phyloP scores from a whole-genome alignment of 805 yeast genomes.

The Spathaspora boniae region DNA sequence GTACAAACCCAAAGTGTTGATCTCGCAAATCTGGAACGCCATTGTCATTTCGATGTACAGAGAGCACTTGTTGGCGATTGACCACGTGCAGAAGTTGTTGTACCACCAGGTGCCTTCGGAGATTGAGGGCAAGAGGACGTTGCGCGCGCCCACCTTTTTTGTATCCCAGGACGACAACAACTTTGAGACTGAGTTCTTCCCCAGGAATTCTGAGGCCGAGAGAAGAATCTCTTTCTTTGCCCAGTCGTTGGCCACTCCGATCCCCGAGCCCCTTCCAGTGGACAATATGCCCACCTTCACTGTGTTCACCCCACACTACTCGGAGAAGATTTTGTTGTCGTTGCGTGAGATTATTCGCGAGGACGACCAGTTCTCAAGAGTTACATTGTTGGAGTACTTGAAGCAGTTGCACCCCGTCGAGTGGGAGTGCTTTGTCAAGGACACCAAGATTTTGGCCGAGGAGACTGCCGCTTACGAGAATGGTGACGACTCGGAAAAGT shows the following conservation, averaged over 20 bases:
- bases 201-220: constrained; percentile 96
- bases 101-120: constrained; percentile 99
- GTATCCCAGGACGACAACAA: constrained; percentile 96
- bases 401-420: constrained; percentile 54
- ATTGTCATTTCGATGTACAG: constrained; percentile 99
- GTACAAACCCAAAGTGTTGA: constrained; percentile 96
- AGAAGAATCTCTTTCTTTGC: constrained; percentile 99
- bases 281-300: constrained; percentile 99
- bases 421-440: constrained; percentile 56
- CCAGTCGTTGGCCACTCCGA: constrained; percentile 96
- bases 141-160: constrained; percentile 98
- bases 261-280: constrained; percentile 98
- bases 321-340: constrained; percentile 74
- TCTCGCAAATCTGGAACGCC: constrained; percentile 99
- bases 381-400: constrained; percentile 53
- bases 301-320: constrained; percentile 82
- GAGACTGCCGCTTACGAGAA: constrained; percentile 54
- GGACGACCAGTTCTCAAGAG: constrained; percentile 58
- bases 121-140: constrained; percentile 95
- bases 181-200: constrained; percentile 95
- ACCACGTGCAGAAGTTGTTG: constrained; percentile 94
- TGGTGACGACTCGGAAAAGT: constrained; percentile 38
- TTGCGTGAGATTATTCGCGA: constrained; percentile 77
- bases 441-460: constrained; percentile 52
- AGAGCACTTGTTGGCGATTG: constrained; percentile 96